A percentile compares a stretch with the other conserved stretches of the same genome.
phyloP scores from a whole-genome alignment of 2,329 filamentous ascomycete species.

The Aspergillus calidoustus region DNA sequence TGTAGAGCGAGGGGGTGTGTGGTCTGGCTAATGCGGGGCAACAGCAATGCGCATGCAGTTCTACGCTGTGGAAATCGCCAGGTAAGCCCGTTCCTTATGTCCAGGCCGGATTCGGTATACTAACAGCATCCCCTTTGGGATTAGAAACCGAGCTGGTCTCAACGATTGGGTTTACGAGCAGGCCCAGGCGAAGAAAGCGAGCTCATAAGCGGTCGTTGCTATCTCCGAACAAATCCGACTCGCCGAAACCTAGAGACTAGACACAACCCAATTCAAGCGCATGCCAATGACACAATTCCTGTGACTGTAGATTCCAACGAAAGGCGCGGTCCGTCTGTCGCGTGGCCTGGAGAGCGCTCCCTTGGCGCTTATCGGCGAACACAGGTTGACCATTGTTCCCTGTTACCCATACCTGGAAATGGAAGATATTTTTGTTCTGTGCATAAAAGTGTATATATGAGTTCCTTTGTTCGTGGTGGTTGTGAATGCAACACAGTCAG shows the following conservation, averaged over 20 bases:
- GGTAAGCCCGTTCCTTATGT: slow-evolving; percentile 51
- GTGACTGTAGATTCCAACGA: background rate
- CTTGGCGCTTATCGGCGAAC: background rate
- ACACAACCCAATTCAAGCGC: slow-evolving; percentile 1
- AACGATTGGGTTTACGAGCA: slow-evolving; percentile 98
- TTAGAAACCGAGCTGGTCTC: slow-evolving; percentile 78
- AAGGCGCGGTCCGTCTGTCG: background rate
- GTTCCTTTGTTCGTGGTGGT: slow-evolving; percentile 6
- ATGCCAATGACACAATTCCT: background rate
- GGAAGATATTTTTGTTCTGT: background rate
- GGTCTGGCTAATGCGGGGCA: slow-evolving; percentile 19
- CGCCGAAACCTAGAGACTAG: slow-evolving; percentile 8
- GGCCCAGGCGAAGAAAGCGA: slow-evolving; percentile 57
- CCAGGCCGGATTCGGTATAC: background rate
- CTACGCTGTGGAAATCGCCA: slow-evolving; percentile 76
- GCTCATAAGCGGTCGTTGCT: slow-evolving; percentile 23
- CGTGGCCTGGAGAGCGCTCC: background rate
- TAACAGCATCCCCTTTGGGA: slow-evolving; percentile 16
- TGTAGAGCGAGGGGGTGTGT: background rate
- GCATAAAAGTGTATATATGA: background rate
- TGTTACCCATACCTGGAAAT: background rate
- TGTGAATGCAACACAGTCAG: background rate
- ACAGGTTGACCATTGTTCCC: background rate
- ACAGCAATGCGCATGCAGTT: slow-evolving; percentile 77
- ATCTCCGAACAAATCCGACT: background rate